Evolutionary conservation across 2,329 filamentous ascomycete genomes (phyloP).

Genomic region (Alternaria panax): DNA sequence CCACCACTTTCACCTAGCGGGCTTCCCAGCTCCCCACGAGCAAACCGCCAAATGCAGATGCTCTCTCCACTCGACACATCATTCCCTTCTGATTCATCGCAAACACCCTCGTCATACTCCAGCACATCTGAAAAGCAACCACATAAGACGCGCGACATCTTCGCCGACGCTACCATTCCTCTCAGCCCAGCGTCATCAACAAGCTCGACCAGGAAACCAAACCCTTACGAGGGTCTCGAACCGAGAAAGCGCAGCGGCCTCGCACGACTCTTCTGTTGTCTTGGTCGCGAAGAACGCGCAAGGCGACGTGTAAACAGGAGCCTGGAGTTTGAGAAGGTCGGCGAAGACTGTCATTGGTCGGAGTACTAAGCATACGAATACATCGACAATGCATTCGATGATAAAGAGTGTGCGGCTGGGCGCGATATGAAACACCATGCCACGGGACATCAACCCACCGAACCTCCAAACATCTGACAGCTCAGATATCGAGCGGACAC

Average conservation of each 20-base stretch:
- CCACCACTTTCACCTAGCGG: constrained; percentile 28
- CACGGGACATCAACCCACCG: not conserved
- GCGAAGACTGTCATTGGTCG: constrained; percentile 42
- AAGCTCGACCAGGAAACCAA: constrained; percentile 20
- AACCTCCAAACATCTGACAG: constrained; percentile 12
- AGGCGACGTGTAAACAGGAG: constrained; percentile 26
- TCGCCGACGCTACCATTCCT: constrained; percentile 46
- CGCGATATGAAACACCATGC: constrained; percentile 4
- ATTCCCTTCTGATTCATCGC: constrained; percentile 16
- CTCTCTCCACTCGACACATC: constrained; percentile 35
- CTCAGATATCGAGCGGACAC: not conserved
- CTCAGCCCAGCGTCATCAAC: constrained; percentile 37
- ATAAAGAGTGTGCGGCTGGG: not conserved
- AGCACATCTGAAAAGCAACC: constrained; percentile 24
- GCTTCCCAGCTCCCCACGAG: constrained; percentile 36
- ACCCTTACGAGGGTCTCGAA: constrained; percentile 34
- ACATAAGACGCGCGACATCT: constrained; percentile 33
- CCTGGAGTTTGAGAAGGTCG: constrained; percentile 42
- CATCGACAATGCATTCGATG: not conserved
- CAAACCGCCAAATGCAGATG: constrained; percentile 25
- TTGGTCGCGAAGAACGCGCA: constrained; percentile 43
- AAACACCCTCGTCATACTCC: constrained; percentile 25
- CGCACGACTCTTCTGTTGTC: constrained; percentile 45
- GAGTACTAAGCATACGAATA: constrained; percentile 29
- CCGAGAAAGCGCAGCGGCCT: constrained; percentile 41